Base-by-base conservation (phyloP, 2,329 filamentous ascomycete species). In the Claviceps pazoutovae region DNA sequence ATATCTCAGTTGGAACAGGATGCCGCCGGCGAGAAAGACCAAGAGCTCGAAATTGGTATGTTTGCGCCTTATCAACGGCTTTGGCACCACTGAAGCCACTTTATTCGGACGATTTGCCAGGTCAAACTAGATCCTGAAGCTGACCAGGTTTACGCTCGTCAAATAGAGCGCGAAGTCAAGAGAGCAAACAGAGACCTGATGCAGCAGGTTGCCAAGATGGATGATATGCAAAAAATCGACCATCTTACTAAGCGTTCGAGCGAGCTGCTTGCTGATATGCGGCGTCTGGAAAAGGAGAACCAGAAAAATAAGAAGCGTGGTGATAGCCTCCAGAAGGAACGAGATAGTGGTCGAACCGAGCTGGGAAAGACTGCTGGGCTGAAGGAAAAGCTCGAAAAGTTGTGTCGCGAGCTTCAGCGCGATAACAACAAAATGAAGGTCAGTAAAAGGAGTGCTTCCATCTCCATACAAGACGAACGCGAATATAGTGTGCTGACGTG, bases 391-490 rank as follows among this genome's bases (percentile, higher is more conserved):
- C 74, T 98, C 46, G 93, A 98, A 69, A 98, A 97, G 66, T 74
- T 98, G 36, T 96, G 90, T 61, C 78, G 93, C 52, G 93, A 98
- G 67, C 76, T 98, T 51, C 93, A 94, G 55, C 86, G 91, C 61
- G 93, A 98, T 64, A 98, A 98, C 68, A 97, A 97, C 70, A 94
- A 95, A 71, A 82, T 98, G 58, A 97, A 97, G 84, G 88, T 93
- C 68, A 59, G 58, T 45, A 37, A 65, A 48, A 16, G 6, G 17
- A 39, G 30, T 30, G 36, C 11, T 17, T 6, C 19, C 26, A 30
- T 44, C 2, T 19, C 26, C 23, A 14, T 16, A 37, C 41, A 21
- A 16, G 6, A 5, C 7, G 34, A 34, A 26, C 14, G 2, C n/a
- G 56, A 37, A 39, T n/a, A 30, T 21, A 9, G 19, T 42, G 47